phyloP scores from a whole-genome alignment of 495 filamentous ascomycete species.

The Clohesyomyces aquaticus region DNA sequence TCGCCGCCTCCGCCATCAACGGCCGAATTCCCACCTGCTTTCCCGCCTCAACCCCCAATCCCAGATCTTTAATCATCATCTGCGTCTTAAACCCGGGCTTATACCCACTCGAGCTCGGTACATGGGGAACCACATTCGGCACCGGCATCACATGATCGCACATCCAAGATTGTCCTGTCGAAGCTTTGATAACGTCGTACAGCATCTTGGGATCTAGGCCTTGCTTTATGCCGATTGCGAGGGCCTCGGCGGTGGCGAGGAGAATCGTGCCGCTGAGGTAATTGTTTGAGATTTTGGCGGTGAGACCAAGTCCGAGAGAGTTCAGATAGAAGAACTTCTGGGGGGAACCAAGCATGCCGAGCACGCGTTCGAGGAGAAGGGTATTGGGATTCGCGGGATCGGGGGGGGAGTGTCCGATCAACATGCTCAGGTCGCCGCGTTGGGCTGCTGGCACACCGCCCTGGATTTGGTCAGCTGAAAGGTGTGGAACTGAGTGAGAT shows the following conservation, averaged over 20 bases:
- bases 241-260: slow-evolving; percentile 50
- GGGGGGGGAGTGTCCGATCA: slow-evolving; percentile 28
- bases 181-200: slow-evolving; percentile 48
- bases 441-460: slow-evolving; percentile 37
- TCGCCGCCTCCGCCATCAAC: slow-evolving; percentile 35
- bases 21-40: slow-evolving; percentile 28
- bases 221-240: slow-evolving; percentile 49
- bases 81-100: slow-evolving; percentile 51
- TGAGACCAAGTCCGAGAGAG: slow-evolving; percentile 46
- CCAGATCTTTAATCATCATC: slow-evolving; percentile 42
- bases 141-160: slow-evolving; percentile 49
- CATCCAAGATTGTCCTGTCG: slow-evolving; percentile 49
- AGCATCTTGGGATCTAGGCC: slow-evolving; percentile 49
- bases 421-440: slow-evolving; percentile 31
- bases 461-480: slow-evolving; percentile 3
- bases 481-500: not conserved
- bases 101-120: slow-evolving; percentile 49
- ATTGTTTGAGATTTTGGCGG: slow-evolving; percentile 52
- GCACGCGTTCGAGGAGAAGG: slow-evolving; percentile 19
- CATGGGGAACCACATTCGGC: slow-evolving; percentile 46
- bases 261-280: slow-evolving; percentile 50
- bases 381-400: slow-evolving; percentile 11
- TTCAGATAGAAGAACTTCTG: slow-evolving; percentile 47
- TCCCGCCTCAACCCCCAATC: slow-evolving; percentile 31
- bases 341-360: slow-evolving; percentile 41